Evolutionary conservation across 2,329 filamentous ascomycete genomes (phyloP).

Genomic region (Blastomyces parvus): DNA sequence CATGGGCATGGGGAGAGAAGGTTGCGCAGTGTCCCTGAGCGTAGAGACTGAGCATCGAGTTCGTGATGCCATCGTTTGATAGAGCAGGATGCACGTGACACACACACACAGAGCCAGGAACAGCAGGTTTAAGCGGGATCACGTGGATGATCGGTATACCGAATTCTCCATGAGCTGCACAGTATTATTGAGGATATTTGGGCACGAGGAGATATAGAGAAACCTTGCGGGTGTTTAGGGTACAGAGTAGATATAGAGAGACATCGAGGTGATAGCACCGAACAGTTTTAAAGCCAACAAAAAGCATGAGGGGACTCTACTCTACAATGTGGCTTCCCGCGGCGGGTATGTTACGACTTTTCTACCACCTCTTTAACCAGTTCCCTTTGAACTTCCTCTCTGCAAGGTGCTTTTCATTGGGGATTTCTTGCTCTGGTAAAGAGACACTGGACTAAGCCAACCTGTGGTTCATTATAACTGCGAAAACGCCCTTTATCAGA

Average conservation of each 20-base stretch:
- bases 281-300: neutral
- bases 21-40: neutral
- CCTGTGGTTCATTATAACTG: neutral
- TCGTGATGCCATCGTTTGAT: neutral
- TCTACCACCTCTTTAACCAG: neutral
- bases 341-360: neutral
- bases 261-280: neutral
- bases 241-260: neutral
- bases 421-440: neutral
- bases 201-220: too few relatives aligned
- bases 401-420: neutral
- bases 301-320: neutral
- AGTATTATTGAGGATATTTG: too few relatives aligned
- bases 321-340: neutral
- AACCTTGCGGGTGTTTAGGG: too few relatives aligned
- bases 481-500: neutral
- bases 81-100: neutral
- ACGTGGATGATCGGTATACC: too few relatives aligned
- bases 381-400: neutral
- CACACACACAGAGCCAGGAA: neutral
- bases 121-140: neutral
- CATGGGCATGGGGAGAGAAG: neutral
- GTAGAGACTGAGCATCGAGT: constrained; percentile 3
- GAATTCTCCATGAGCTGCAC: too few relatives aligned
- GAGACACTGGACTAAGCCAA: neutral